Evolutionary conservation across 1,284 basidiomycete genomes (phyloP).

Genomic region (Tilletia indica): DNA sequence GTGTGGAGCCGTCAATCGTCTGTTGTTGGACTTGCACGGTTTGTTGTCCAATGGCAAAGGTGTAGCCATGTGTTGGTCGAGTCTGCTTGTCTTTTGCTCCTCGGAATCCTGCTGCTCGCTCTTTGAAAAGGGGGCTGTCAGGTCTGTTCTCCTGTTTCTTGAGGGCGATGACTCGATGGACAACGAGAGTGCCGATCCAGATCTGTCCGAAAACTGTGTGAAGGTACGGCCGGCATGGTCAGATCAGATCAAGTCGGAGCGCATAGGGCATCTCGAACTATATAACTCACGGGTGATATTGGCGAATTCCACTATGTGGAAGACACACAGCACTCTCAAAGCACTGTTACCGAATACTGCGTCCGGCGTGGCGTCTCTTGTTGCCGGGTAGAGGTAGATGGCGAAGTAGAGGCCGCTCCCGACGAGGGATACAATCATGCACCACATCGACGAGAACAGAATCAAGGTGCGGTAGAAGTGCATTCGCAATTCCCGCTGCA

Average conservation of each 20-base stretch:
- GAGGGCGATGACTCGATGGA: constrained; percentile 2
- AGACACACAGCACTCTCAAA: neutral
- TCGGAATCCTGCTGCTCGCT: neutral
- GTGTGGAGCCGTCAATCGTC: neutral
- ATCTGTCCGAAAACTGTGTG: constrained; percentile 5
- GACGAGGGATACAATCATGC: constrained; percentile 2
- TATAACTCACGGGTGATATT: constrained; percentile 4
- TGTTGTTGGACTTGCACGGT: neutral
- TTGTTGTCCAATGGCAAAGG: neutral
- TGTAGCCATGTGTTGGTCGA: neutral
- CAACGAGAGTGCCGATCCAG: constrained; percentile 8
- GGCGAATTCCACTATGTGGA: constrained; percentile 12
- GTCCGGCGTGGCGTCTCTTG: constrained; percentile 1
- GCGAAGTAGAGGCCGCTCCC: constrained; percentile 11
- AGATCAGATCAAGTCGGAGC: too few species aligned
- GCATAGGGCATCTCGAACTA: neutral
- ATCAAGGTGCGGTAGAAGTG: constrained; percentile 12
- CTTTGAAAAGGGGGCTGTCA: neutral
- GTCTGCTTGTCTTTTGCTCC: neutral
- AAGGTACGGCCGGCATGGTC: too few species aligned
- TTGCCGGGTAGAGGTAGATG: neutral
- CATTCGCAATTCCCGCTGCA: neutral
- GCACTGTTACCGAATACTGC: constrained; percentile 1
- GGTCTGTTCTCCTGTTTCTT: neutral
- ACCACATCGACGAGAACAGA: constrained; percentile 2